phyloP scores from a whole-genome alignment of 176 grass and related monocot species.

The Hordeum marinum region DNA sequence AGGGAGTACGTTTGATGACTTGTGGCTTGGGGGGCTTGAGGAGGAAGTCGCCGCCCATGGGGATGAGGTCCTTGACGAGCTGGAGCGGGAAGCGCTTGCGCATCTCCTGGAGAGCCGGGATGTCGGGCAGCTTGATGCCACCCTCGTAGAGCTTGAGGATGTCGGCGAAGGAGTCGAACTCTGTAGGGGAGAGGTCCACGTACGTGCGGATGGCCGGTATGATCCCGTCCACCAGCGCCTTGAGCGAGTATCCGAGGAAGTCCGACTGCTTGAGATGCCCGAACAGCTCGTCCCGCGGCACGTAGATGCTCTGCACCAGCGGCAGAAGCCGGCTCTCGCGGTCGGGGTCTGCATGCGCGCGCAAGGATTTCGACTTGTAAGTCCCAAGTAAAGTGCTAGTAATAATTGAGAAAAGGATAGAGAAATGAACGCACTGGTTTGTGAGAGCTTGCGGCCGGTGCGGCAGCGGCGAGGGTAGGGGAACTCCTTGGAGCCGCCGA shows the following conservation, averaged over 20 bases:
- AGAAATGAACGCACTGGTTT: neutral
- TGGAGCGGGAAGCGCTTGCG: neutral
- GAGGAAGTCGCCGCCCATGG: neutral
- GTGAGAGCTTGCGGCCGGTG: conserved; percentile 4
- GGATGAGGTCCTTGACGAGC: neutral
- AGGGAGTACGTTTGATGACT: neutral
- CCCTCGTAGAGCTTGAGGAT: neutral
- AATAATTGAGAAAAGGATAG: neutral
- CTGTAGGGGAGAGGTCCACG: neutral
- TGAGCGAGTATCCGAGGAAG: neutral
- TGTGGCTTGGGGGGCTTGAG: neutral
- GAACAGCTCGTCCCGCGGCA: conserved; percentile 9
- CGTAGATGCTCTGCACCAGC: neutral
- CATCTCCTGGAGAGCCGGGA: neutral
- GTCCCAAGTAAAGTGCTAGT: no score
- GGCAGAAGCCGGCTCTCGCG: neutral
- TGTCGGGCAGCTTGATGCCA: neutral
- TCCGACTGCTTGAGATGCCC: neutral
- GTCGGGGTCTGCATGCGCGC: neutral
- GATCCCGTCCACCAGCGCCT: neutral
- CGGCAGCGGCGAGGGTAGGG: neutral
- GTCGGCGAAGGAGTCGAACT: neutral
- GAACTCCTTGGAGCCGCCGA: neutral
- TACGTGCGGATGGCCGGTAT: neutral
- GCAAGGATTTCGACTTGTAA: no score